These are phyloP conservation scores for Parvularia atlantis DNA, from an alignment of 78 protist species.

Conservation along the genomic window DNA sequence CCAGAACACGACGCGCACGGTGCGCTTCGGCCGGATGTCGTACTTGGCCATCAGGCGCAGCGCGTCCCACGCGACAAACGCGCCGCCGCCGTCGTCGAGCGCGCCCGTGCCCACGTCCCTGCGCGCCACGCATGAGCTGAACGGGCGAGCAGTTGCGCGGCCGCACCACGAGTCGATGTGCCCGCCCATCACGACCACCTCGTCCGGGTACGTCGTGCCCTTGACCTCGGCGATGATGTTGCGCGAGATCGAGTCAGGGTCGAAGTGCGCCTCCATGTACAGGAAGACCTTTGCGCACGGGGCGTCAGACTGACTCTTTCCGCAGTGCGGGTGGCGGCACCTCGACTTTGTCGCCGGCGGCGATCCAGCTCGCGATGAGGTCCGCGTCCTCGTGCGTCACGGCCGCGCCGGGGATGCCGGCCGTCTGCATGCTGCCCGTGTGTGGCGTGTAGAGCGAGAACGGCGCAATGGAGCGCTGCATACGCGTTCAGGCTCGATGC, in stretches of 20 bases:
- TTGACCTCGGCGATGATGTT: conserved; percentile 54
- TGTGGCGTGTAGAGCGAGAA: conserved; percentile 62
- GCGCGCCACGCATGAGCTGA: no score
- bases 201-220: conserved; percentile 50
- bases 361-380: conserved; percentile 24
- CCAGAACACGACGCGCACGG: conserved; percentile 55
- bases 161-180: conserved; percentile 68
- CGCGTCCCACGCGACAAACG: conserved; percentile 55
- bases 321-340: no score
- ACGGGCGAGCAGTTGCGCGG: no score
- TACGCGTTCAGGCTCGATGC: conserved; percentile 36
- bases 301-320: no score
- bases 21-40: conserved; percentile 38
- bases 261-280: conserved; percentile 42
- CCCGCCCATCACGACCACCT: conserved; percentile 62
- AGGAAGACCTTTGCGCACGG: no score
- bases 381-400: conserved; percentile 65
- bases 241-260: conserved; percentile 15
- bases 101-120: conserved; percentile 71
- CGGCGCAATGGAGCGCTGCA: conserved; percentile 53
- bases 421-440: conserved; percentile 40
- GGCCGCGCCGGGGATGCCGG: conserved; percentile 50
- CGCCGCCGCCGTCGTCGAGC: conserved; percentile 57
- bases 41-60: conserved; percentile 28
- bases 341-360: conserved; percentile 6